A percentile compares a stretch with the other conserved stretches of the same genome.
These are phyloP conservation scores for Fraxinus angustifolia DNA, from an alignment of 305 asterid species.

Conservation along the genomic window DNA sequence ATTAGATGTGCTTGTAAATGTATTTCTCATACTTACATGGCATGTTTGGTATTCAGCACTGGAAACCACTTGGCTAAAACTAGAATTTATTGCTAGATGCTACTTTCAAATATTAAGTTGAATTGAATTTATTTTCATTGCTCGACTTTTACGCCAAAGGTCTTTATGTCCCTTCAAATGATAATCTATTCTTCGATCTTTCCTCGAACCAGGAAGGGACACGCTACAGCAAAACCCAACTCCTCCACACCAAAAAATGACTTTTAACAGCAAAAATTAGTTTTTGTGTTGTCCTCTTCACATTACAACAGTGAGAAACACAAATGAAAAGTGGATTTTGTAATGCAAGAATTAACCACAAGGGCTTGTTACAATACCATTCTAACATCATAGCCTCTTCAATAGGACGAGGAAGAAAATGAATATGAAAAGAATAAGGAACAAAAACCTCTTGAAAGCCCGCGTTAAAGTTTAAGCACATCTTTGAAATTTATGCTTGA, in stretches of 20 bases:
- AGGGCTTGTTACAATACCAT: slow-evolving; percentile 10
- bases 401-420: neutral
- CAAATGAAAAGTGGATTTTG: neutral
- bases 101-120: neutral
- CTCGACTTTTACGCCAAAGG: neutral
- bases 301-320: neutral
- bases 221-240: neutral
- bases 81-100: neutral
- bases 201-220: neutral
- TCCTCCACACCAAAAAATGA: neutral
- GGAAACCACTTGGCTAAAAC: neutral
- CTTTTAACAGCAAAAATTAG: neutral
- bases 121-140: neutral
- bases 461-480: slow-evolving; percentile 51
- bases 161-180: neutral
- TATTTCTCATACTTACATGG: neutral
- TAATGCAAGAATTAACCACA: neutral
- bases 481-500: slow-evolving; percentile 83
- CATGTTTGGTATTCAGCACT: neutral
- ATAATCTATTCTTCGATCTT: neutral
- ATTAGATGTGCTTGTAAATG: neutral
- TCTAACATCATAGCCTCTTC: slow-evolving; percentile 13
- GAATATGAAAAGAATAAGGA: slow-evolving; percentile 5
- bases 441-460: neutral
- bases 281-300: neutral